phyloP scores from a whole-genome alignment of 129 eudicot species.

The Smallanthus sonchifolius region DNA sequence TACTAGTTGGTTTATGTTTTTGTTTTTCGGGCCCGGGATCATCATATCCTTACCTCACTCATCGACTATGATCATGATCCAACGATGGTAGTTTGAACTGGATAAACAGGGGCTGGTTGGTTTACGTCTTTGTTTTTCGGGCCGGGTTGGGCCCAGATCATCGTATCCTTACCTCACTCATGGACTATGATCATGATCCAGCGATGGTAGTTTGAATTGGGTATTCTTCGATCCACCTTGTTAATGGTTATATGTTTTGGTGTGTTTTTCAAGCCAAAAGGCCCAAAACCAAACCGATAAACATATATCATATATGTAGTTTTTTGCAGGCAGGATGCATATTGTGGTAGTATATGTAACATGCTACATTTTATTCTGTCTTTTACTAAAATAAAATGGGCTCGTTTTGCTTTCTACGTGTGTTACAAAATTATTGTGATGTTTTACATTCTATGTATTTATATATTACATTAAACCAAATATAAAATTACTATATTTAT shows the following conservation, averaged over 20 bases:
- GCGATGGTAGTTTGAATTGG: conserved; percentile 7
- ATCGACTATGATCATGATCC: conserved; percentile 49
- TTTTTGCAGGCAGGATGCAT: conserved; percentile 16
- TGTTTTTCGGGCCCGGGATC: conserved; percentile 45
- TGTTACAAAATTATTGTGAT: no score
- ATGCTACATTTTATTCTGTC: conserved; percentile 31
- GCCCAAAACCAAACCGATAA: conserved; percentile 14
- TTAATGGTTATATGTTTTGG: not conserved
- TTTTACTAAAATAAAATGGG: conserved; percentile 20
- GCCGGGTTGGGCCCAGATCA: conserved; percentile 26
- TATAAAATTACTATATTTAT: no score
- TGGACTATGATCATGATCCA: conserved; percentile 42
- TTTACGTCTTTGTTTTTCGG: conserved; percentile 55
- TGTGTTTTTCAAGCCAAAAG: conserved; percentile 6
- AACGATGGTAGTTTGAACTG: conserved; percentile 3
- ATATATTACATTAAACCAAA: no score
- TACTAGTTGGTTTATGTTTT: conserved; percentile 53
- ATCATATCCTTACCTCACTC: conserved; percentile 58
- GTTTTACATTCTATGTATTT: no score
- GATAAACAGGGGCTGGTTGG: conserved; percentile 42
- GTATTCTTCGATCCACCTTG: conserved; percentile 3
- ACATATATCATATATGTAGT: conserved; percentile 22
- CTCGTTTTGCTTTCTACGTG: no score
- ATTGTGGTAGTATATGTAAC: conserved; percentile 18
- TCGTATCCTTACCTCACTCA: conserved; percentile 55